Evolutionary conservation across 257 asterid genomes (phyloP).

Genomic region (Solanum paucissectum): DNA sequence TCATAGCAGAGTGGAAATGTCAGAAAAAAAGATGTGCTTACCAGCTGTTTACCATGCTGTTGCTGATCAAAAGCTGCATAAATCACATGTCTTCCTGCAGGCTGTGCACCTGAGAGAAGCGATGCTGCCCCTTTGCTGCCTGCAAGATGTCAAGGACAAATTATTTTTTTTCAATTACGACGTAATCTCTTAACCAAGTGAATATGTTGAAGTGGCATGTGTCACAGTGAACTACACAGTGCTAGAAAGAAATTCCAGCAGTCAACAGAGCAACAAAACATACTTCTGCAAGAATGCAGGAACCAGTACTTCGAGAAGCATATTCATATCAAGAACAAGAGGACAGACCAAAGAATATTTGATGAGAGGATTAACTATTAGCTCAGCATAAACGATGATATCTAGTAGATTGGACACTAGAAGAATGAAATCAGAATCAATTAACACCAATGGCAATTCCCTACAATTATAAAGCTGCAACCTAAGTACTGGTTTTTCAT

Average conservation of each 20-base stretch:
- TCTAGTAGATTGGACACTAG: neutral
- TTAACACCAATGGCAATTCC: neutral
- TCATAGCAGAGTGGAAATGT: neutral
- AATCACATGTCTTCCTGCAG: constrained; percentile 62
- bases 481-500: neutral
- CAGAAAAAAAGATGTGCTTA: constrained; percentile 18
- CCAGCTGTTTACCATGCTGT: constrained; percentile 78
- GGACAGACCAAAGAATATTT: neutral
- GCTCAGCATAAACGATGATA: neutral
- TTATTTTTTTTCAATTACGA: too few species aligned
- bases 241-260: neutral
- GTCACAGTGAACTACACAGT: neutral
- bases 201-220: neutral
- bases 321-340: neutral
- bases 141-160: constrained; percentile 7
- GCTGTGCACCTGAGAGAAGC: constrained; percentile 52
- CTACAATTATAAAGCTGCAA: neutral
- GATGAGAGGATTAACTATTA: neutral
- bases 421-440: neutral
- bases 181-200: neutral
- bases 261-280: neutral
- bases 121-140: constrained; percentile 71
- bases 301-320: neutral
- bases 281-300: neutral
- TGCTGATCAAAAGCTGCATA: constrained; percentile 82